A percentile compares a stretch with the other conserved stretches of the same genome.
These are phyloP conservation scores for Magnusiomyces ingens DNA, from an alignment of 1,139 yeast species.

Conservation along the genomic window DNA sequence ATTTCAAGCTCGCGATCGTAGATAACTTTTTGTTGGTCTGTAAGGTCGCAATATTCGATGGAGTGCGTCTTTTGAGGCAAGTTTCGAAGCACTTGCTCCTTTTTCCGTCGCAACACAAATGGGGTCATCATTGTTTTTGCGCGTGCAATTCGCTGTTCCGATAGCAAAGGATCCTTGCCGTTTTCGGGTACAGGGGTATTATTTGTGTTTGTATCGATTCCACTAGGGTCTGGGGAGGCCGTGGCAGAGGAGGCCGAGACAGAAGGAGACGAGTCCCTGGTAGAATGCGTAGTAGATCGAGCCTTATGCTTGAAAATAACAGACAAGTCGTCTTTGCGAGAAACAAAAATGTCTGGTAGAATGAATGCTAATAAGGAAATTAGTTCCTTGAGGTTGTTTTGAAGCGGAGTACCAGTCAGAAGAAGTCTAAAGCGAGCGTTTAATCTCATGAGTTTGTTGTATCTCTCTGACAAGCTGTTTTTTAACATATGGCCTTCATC, in stretches of 20 bases:
- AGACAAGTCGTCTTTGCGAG: constrained; percentile 74
- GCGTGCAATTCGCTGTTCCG: constrained; percentile 83
- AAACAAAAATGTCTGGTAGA: constrained; percentile 73
- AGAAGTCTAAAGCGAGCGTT: constrained; percentile 74
- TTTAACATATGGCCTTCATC: constrained; percentile 98
- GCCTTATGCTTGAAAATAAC: constrained; percentile 81
- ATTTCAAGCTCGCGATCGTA: constrained; percentile 52
- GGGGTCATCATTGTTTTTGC: constrained; percentile 99
- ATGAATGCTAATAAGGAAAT: constrained; percentile 87
- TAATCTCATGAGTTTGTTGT: constrained; percentile 74
- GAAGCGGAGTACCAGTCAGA: constrained; percentile 95
- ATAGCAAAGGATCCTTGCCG: constrained; percentile 51
- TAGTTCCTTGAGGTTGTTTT: constrained; percentile 82
- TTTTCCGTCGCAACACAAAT: constrained; percentile 83
- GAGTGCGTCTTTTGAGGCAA: constrained; percentile 69
- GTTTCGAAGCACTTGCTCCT: constrained; percentile 84
- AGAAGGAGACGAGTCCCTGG: constrained; percentile 15
- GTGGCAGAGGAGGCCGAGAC: neutral
- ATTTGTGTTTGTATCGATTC: neutral
- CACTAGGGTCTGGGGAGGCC: neutral
- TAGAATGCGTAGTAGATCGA: constrained; percentile 46
- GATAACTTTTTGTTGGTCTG: constrained; percentile 49
- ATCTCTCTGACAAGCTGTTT: constrained; percentile 83
- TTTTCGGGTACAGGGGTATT: constrained; percentile 25
- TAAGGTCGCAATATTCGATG: constrained; percentile 59